Evolutionary conservation across 2,329 filamentous ascomycete genomes (phyloP), one percentile per base, ranked within the genome.

Genomic region (Ophiobolus disseminans): DNA sequence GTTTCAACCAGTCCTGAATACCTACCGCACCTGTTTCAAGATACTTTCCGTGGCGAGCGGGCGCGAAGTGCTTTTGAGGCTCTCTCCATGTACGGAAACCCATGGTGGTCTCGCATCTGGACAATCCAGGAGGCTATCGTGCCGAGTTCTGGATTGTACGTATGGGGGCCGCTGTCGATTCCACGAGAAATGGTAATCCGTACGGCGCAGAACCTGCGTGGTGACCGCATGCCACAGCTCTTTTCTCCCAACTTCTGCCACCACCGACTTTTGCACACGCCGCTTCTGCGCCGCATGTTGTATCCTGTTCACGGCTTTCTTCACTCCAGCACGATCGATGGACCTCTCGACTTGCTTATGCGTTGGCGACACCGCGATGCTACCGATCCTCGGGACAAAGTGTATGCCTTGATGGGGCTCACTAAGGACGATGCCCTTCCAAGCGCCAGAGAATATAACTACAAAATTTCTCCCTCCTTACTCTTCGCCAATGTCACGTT

Each of bases 381-480:
- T 7, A 62, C 56, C 1, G 57, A 67, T 40, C 45, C 60, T 6
- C 53, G 56, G 19, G 63, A 67, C 36, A 67, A 65, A 23, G 49
- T 67, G 1, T 65, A 63, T 22, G 62, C 55, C 3, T 36, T 67
- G 10, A 34, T 64, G 1, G 62, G 60, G 4, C 31, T 65, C 10
- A 31, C 59, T 11, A 25, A 40, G 5, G 14, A 19, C 0, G 19
- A 36, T 2, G 32, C 19, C 0, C 28, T 58, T 3, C 49, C 50
- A 1, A 53, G 43, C n/a, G 51, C 50, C 1, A 41, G 31, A 14
- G 8, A 23, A 2, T 54, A 46, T 41, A 45, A 43, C 30, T 62
- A 62, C 14, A 35, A 34, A 5, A 21, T 50, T 7, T 11, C 50
- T 2, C 42, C 30, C 3, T 23, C 42, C 3, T 5, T n/a, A 0